These are phyloP conservation scores for Flagelloscypha sp. DNA, from an alignment of 768 basidiomycete genomes.

Conservation along the genomic window DNA sequence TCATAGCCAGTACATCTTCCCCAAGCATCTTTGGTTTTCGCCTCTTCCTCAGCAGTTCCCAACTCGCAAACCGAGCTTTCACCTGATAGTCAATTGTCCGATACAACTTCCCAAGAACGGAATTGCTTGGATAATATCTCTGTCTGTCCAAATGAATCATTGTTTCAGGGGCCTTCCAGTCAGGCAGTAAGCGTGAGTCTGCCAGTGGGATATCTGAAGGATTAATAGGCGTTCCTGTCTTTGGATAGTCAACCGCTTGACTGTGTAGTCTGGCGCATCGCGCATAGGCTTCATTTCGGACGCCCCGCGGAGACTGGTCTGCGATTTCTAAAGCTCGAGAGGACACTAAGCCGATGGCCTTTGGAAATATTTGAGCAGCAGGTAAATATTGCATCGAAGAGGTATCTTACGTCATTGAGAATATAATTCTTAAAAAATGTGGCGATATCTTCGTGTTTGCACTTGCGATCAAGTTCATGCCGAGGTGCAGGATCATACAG, in stretches of 20 bases:
- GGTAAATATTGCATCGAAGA: not conserved
- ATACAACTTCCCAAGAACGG: slow-evolving; percentile 56
- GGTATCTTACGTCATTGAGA: slow-evolving; percentile 44
- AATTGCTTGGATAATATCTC: slow-evolving; percentile 42
- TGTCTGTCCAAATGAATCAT: slow-evolving; percentile 22
- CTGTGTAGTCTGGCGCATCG: slow-evolving; percentile 50
- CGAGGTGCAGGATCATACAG: slow-evolving; percentile 39
- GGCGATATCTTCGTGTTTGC: slow-evolving; percentile 56
- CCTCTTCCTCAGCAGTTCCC: too few relatives aligned
- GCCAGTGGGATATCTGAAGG: slow-evolving; percentile 35
- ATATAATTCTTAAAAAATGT: slow-evolving; percentile 68
- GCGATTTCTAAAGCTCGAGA: slow-evolving; percentile 54
- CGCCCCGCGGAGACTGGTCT: slow-evolving; percentile 39
- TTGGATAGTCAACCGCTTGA: slow-evolving; percentile 61
- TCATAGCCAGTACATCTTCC: too few relatives aligned
- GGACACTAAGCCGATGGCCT: slow-evolving; percentile 1
- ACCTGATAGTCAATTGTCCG: slow-evolving; percentile 49
- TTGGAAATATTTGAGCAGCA: slow-evolving; percentile 1
- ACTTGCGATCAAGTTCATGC: slow-evolving; percentile 36
- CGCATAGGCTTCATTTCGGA: slow-evolving; percentile 45
- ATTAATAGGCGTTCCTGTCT: slow-evolving; percentile 43
- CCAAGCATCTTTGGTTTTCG: too few relatives aligned
- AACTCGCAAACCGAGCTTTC: too few relatives aligned
- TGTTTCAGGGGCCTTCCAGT: slow-evolving; percentile 63
- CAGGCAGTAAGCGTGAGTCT: slow-evolving; percentile 34